These are phyloP conservation scores for Botrytis medusae DNA, from an alignment of 2,329 filamentous ascomycete species.

Conservation along the genomic window DNA sequence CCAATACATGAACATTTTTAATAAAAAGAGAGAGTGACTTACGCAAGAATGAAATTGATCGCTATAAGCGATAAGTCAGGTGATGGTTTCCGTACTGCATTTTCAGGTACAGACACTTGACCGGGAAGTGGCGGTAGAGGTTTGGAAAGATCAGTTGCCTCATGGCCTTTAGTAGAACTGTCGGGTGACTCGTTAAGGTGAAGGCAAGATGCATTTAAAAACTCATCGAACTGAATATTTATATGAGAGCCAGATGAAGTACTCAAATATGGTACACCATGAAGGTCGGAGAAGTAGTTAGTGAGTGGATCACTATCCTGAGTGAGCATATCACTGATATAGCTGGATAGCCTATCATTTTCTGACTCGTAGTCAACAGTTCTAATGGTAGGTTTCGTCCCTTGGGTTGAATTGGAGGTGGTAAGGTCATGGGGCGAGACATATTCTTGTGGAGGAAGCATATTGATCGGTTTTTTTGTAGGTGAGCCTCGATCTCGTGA, in stretches of 20 bases:
- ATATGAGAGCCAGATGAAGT: background rate
- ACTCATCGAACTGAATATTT: constrained; percentile 3
- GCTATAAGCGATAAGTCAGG: constrained; percentile 30
- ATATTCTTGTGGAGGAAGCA: background rate
- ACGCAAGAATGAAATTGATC: constrained; percentile 39
- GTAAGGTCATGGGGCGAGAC: background rate
- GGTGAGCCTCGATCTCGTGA: background rate
- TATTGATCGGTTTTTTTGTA: background rate
- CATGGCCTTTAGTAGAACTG: too few relatives aligned
- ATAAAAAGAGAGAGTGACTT: constrained; percentile 15
- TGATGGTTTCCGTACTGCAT: background rate
- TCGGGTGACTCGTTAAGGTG: background rate
- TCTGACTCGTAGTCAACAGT: constrained; percentile 1
- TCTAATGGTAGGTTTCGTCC: background rate
- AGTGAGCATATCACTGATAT: background rate
- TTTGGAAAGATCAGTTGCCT: constrained; percentile 6
- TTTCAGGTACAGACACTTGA: background rate
- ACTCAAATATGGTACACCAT: background rate
- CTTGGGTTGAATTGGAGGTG: background rate
- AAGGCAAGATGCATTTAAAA: constrained; percentile 3
- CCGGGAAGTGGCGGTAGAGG: constrained; percentile 1
- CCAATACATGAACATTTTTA: background rate
- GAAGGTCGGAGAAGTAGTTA: background rate
- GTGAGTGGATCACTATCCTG: background rate
- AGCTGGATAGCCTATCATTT: constrained; percentile 14